These are phyloP conservation scores for Tulasnella sp. DNA, from an alignment of 768 basidiomycete species.

Conservation along the genomic window DNA sequence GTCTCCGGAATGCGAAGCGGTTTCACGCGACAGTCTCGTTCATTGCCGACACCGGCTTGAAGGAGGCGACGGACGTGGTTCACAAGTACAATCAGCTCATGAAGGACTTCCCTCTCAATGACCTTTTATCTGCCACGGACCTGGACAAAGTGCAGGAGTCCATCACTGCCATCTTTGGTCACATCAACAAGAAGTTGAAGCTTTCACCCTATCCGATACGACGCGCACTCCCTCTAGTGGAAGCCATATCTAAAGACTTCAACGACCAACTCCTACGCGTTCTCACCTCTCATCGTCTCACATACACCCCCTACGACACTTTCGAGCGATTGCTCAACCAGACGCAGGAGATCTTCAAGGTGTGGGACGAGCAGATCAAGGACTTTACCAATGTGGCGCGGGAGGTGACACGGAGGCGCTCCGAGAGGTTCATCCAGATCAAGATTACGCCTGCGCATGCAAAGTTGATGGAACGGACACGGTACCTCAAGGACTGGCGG, in stretches of 20 bases:
- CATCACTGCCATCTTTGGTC: constrained; percentile 74
- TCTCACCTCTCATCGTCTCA: constrained; percentile 78
- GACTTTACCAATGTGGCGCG: constrained; percentile 88
- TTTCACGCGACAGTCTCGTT: constrained; percentile 97
- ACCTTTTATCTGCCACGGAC: constrained; percentile 91
- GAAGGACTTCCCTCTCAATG: constrained; percentile 98
- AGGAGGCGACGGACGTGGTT: constrained; percentile 85
- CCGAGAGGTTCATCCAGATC: constrained; percentile 92
- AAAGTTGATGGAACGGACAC: constrained; percentile 76
- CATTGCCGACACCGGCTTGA: constrained; percentile 92
- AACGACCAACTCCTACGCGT: constrained; percentile 90
- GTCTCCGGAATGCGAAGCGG: constrained; percentile 87
- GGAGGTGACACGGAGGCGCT: constrained; percentile 81
- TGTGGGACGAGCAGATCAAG: constrained; percentile 85
- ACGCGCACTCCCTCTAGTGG: constrained; percentile 89
- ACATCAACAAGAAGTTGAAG: constrained; percentile 90
- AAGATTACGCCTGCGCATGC: constrained; percentile 86
- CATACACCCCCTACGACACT: constrained; percentile 88
- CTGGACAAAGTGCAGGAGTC: constrained; percentile 91
- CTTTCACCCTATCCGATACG: constrained; percentile 96
- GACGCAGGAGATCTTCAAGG: constrained; percentile 65
- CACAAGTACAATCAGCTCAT: constrained; percentile 98
- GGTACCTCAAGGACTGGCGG: constrained; percentile 84
- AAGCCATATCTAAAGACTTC: constrained; percentile 96
- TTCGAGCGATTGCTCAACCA: constrained; percentile 78